Base-by-base conservation (phyloP, 129 eudicot species). In the Centella asiatica region DNA sequence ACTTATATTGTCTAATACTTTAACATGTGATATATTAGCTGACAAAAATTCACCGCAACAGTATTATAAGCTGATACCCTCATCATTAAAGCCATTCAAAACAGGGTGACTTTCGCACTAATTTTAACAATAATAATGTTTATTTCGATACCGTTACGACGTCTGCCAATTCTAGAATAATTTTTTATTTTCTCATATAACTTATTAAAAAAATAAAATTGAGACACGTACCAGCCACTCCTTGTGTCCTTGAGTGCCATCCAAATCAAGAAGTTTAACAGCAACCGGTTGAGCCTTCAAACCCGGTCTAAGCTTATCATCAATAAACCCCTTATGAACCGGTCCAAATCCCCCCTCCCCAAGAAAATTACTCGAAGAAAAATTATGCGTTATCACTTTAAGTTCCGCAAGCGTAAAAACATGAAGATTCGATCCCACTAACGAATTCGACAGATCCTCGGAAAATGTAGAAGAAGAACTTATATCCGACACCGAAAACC, bases 291-390 rank as follows among this genome's bases (percentile, higher is more conserved):
- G 97, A 65, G 97, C 84, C 78, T 82, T 85, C 57, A 89, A 66
- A 50, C 85, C 85, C 5, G 83, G 90, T 55, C 88, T 53, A 57
- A 85, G 73, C 61, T 78, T 89, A 36, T 89, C 97, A 76, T 85
- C 97, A 57, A 89, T 71, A 66, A 89, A 89, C 2, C 97, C 97
- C 62, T 89, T 89, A 29, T 89, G 87, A 51, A 89, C 97, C 33
- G 90, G 95, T 40, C 97, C 97, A 49, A 89, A 89, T 51, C 97
- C 97, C 3, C 97, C 97, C 66, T 85, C 90, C 0, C 97, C 97
- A 20, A 89, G 80, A 52, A 89, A 82, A 50, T 85, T 89, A 39
- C 85, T 85, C 0, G 89, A 75, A 14, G 97, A 80, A 57, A 85
- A 89, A 28, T 76, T 79, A 47, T 85, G 95, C 0, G 97, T 89